Percentiles rank a stretch among this genome's conserved stretches.
Evolutionary conservation across 164 flowering plant genomes (phyloP).

Genomic region (Nymphaea thermarum): DNA sequence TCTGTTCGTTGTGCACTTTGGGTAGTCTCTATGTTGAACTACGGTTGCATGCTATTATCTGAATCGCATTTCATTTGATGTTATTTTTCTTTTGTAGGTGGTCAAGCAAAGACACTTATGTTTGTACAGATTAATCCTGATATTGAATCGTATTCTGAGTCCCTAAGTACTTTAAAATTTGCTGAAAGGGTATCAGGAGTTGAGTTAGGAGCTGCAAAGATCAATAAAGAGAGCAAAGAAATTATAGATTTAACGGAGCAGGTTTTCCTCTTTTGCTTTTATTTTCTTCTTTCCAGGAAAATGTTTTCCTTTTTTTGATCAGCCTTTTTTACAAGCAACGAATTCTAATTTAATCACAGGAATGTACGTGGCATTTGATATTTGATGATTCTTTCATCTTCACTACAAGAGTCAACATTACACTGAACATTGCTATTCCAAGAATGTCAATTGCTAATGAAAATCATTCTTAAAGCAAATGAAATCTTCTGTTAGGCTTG

Average conservation of each 20-base stretch:
- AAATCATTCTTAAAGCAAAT: too few relatives aligned
- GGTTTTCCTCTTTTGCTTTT: conserved; percentile 26
- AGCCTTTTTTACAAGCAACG: background rate
- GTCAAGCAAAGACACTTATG: conserved; percentile 85
- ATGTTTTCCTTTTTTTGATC: background rate
- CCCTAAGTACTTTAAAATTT: conserved; percentile 70
- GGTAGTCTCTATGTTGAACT: background rate
- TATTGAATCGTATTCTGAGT: conserved; percentile 49
- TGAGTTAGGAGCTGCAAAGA: conserved; percentile 75
- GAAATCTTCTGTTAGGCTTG: too few relatives aligned
- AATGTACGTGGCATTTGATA: too few relatives aligned
- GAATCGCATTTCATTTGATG: background rate
- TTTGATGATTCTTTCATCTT: too few relatives aligned
- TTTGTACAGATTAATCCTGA: conserved; percentile 82
- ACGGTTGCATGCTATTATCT: background rate
- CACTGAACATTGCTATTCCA: too few relatives aligned
- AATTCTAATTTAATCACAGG: too few relatives aligned
- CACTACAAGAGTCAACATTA: too few relatives aligned
- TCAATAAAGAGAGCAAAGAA: conserved; percentile 82
- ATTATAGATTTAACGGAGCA: conserved; percentile 82
- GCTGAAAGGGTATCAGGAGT: conserved; percentile 84
- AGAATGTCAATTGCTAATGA: too few relatives aligned
- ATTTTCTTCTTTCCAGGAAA: background rate
- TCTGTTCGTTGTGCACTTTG: background rate
- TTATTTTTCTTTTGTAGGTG: conserved; percentile 27